Evolutionary conservation across 2,329 filamentous ascomycete species (phyloP).

Genomic region (Fusarium praegraminearum): DNA sequence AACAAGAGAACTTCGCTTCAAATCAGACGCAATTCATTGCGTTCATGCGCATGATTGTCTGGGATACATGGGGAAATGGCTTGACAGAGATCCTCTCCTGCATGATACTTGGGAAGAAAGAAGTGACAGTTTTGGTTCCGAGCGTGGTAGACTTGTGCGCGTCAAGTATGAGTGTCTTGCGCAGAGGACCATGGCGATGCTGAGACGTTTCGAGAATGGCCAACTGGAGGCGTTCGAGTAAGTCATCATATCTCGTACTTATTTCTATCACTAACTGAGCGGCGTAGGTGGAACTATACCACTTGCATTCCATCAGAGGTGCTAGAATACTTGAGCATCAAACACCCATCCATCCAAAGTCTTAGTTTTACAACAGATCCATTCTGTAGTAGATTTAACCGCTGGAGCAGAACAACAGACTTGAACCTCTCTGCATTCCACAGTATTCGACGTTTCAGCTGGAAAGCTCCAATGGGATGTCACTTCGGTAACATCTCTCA

Average conservation of each 20-base stretch:
- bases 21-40: background rate
- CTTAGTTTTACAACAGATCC: background rate
- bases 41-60: constrained; percentile 5
- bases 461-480: constrained; percentile 12
- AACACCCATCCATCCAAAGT: background rate
- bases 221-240: constrained; percentile 4
- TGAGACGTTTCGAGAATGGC: accelerated
- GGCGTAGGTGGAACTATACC: background rate
- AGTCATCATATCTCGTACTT: accelerated
- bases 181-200: background rate
- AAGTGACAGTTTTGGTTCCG: background rate
- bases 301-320: background rate
- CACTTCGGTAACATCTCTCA: background rate
- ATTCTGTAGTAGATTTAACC: constrained; percentile 10
- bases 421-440: background rate
- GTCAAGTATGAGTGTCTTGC: constrained; percentile 19
- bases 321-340: background rate
- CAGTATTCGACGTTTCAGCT: background rate
- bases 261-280: background rate
- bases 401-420: background rate
- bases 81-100: background rate
- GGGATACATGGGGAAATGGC: background rate
- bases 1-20: background rate
- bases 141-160: background rate
- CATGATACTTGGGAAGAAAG: background rate